Evolutionary conservation across 257 asterid species (phyloP).

Genomic region (Avicennia marina): DNA sequence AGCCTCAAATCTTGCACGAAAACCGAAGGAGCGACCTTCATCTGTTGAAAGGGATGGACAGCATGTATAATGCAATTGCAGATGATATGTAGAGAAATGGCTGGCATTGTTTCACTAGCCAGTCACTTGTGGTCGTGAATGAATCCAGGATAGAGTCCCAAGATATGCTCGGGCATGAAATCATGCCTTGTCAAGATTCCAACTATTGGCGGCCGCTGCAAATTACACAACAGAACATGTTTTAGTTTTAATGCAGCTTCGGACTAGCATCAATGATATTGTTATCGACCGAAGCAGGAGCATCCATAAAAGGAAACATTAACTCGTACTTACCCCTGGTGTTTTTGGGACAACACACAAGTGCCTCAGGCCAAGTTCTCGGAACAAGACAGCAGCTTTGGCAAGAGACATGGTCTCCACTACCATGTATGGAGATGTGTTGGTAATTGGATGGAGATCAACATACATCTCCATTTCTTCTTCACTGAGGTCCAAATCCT

Average conservation of each 20-base stretch:
- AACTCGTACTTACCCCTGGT: conserved; percentile 49
- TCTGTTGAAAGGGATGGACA: too few species aligned
- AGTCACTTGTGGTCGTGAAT: conserved; percentile 34
- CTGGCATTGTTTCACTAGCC: too few species aligned
- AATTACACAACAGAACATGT: conserved; percentile 10
- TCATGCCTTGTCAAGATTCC: conserved; percentile 83
- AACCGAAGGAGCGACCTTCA: too few species aligned
- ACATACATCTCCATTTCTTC: conserved; percentile 95
- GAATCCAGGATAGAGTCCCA: conserved; percentile 62
- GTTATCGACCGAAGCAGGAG: neutral
- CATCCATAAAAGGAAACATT: neutral
- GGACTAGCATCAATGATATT: neutral
- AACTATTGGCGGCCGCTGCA: conserved; percentile 71
- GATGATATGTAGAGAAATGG: too few species aligned
- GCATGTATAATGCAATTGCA: too few species aligned
- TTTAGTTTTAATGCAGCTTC: too few species aligned
- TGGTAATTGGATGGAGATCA: conserved; percentile 88
- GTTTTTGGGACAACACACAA: conserved; percentile 85
- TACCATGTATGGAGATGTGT: conserved; percentile 88
- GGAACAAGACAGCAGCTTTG: conserved; percentile 84
- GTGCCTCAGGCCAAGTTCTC: conserved; percentile 89
- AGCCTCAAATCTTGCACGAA: too few species aligned
- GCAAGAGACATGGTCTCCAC: conserved; percentile 96
- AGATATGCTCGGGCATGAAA: conserved; percentile 73
- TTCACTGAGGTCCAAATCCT: conserved; percentile 54